A percentile compares a stretch with the other conserved stretches of the same genome.
Evolutionary conservation across 805 yeast species (phyloP).

Genomic region (Cyberlindnera nakhonratchasimensis): DNA sequence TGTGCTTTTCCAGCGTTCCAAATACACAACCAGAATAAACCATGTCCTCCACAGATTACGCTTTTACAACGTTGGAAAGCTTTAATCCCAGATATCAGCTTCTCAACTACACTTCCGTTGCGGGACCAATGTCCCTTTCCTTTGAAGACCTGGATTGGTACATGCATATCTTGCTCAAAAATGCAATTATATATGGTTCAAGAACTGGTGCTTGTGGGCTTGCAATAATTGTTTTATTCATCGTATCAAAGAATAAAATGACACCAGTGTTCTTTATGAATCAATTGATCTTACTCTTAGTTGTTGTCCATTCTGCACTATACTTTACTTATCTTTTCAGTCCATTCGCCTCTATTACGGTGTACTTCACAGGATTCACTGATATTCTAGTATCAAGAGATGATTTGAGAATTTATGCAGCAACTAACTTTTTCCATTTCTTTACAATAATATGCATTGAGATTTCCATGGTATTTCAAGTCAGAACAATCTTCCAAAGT

Average conservation of each 20-base stretch:
- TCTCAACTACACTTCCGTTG: conserved; percentile 40
- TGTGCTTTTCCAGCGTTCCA: too few species aligned
- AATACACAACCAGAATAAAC: background rate
- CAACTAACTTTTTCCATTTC: conserved; percentile 57
- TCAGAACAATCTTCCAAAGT: conserved; percentile 63
- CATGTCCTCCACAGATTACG: conserved; percentile 2
- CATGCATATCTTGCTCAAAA: conserved; percentile 32
- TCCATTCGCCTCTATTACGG: conserved; percentile 47
- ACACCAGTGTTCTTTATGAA: conserved; percentile 77
- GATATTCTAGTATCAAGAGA: conserved; percentile 30
- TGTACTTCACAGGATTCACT: conserved; percentile 45
- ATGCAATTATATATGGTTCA: conserved; percentile 50
- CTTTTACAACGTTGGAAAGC: conserved; percentile 11
- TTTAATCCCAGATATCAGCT: conserved; percentile 27
- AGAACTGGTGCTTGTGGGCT: conserved; percentile 54
- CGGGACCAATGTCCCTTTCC: conserved; percentile 37
- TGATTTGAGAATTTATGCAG: conserved; percentile 51
- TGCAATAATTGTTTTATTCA: conserved; percentile 43
- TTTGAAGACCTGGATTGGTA: conserved; percentile 42
- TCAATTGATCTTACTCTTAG: conserved; percentile 51
- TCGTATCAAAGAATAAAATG: conserved; percentile 48
- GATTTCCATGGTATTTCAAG: conserved; percentile 66
- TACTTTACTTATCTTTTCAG: conserved; percentile 53
- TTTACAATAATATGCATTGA: conserved; percentile 61
- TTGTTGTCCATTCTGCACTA: conserved; percentile 59